Percentiles rank a stretch among this genome's conserved stretches.
Conservation (phyloP, 768 basidiomycete species). For the Tylopilus sp. region DNA sequence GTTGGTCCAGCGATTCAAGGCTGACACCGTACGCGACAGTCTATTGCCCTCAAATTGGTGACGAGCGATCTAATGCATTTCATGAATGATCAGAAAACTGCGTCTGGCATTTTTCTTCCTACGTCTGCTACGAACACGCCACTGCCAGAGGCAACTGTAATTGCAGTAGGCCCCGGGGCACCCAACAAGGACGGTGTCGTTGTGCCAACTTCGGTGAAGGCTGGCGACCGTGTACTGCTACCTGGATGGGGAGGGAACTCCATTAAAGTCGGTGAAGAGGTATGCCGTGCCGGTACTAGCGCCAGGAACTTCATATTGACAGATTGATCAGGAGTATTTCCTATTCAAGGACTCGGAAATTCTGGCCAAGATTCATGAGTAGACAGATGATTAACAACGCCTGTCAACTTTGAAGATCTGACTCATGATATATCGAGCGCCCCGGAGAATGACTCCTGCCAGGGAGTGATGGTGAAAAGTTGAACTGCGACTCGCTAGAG, state of each 20-base stretch:
- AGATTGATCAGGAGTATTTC: constrained; percentile 73
- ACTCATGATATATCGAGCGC: background rate
- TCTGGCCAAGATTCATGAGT: constrained; percentile 94
- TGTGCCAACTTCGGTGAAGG: constrained; percentile 71
- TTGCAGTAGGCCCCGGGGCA: constrained; percentile 94
- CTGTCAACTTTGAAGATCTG: background rate
- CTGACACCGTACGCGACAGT: constrained; percentile 85
- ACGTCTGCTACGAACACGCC: constrained; percentile 79
- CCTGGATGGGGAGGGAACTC: constrained; percentile 96
- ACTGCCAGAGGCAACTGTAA: constrained; percentile 95
- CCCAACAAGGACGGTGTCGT: constrained; percentile 80
- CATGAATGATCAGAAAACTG: constrained; percentile 76
- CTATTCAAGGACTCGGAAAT: constrained; percentile 95
- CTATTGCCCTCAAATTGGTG: background rate
- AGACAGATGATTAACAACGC: constrained; percentile 25
- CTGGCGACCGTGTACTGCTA: constrained; percentile 89
- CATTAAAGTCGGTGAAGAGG: constrained; percentile 97
- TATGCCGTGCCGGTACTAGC: constrained; percentile 36
- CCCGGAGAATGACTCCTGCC: background rate
- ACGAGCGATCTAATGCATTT: background rate
- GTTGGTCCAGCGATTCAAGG: constrained; percentile 95
- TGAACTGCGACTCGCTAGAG: constrained; percentile 6
- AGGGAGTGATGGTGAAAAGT: constrained; percentile 1
- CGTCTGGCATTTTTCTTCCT: constrained; percentile 94
- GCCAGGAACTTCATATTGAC: constrained; percentile 1